Evolutionary conservation across 2,329 filamentous ascomycete genomes (phyloP).

Genomic region (Reticulascus tulasneorum): DNA sequence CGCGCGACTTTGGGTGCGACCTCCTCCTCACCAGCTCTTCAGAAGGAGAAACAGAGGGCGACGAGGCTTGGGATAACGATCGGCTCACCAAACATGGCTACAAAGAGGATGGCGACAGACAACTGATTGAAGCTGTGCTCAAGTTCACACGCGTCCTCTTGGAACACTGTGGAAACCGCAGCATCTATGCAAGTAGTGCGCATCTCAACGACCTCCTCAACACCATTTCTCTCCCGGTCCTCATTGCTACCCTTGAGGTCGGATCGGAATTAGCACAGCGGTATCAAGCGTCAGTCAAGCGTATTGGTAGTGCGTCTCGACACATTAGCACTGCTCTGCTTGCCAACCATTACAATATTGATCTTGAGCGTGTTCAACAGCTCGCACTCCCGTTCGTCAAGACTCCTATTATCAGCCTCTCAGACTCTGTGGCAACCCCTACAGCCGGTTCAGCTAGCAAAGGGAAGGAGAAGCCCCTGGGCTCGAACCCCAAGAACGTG

Average conservation of each 20-base stretch:
- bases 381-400: slow-evolving; percentile 80
- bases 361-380: slow-evolving; percentile 77
- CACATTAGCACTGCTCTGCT: slow-evolving; percentile 70
- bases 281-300: slow-evolving; percentile 85
- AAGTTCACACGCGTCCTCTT: slow-evolving; percentile 83
- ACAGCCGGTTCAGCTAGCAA: slow-evolving; percentile 59
- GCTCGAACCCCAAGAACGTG: slow-evolving; percentile 39
- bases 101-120: slow-evolving; percentile 70
- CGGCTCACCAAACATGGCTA: slow-evolving; percentile 59
- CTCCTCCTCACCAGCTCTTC: slow-evolving; percentile 58
- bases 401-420: slow-evolving; percentile 51
- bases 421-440: slow-evolving; percentile 46
- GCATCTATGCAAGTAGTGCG: slow-evolving; percentile 90
- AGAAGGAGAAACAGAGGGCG: slow-evolving; percentile 46
- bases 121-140: slow-evolving; percentile 75
- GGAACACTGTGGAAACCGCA: slow-evolving; percentile 94
- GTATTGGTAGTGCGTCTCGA: slow-evolving; percentile 60
- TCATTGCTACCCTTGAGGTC: slow-evolving; percentile 75
- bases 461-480: slow-evolving; percentile 66
- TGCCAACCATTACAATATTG: slow-evolving; percentile 78
- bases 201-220: slow-evolving; percentile 87
- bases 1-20: slow-evolving; percentile 65
- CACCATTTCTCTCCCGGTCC: slow-evolving; percentile 74
- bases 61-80: slow-evolving; percentile 40
- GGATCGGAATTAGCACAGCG: slow-evolving; percentile 84